Evolutionary conservation across 2,329 filamentous ascomycete genomes (phyloP).

Genomic region (Chaetomium sp.): DNA sequence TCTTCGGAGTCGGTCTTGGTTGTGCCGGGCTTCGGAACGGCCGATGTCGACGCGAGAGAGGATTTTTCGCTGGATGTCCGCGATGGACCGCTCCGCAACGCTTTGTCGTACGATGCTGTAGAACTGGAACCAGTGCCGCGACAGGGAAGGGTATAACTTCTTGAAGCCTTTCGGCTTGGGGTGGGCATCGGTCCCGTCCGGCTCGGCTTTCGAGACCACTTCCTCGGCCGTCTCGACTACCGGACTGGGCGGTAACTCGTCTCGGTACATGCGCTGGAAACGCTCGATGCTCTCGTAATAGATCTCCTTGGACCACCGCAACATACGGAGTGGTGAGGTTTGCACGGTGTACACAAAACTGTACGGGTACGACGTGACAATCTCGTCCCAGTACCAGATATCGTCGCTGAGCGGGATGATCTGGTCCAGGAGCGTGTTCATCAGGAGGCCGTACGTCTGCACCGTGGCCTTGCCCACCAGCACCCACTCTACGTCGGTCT

Average conservation of each 20-base stretch:
- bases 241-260: conserved; percentile 2
- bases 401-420: conserved; percentile 80
- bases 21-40: conserved; percentile 66
- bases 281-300: conserved; percentile 54
- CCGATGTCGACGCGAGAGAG: conserved; percentile 73
- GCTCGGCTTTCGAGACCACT: conserved; percentile 17
- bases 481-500: conserved; percentile 82
- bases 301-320: conserved; percentile 63
- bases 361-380: conserved; percentile 70
- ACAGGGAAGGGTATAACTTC: conserved; percentile 29
- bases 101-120: conserved; percentile 74
- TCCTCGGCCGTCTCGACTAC: background rate
- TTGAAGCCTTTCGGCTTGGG: conserved; percentile 11
- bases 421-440: conserved; percentile 72
- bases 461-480: conserved; percentile 84
- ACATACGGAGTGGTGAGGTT: conserved; percentile 71
- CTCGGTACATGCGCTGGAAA: conserved; percentile 28
- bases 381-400: conserved; percentile 92
- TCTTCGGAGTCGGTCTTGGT: conserved; percentile 63
- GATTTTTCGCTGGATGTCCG: conserved; percentile 63
- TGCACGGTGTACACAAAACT: conserved; percentile 81
- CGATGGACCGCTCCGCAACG: conserved; percentile 64
- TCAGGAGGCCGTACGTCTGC: conserved; percentile 78
- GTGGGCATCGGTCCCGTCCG: background rate
- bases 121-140: conserved; percentile 59